Evolutionary conservation across 768 basidiomycete species (phyloP).

Genomic region (Punctularia strigosozonata): DNA sequence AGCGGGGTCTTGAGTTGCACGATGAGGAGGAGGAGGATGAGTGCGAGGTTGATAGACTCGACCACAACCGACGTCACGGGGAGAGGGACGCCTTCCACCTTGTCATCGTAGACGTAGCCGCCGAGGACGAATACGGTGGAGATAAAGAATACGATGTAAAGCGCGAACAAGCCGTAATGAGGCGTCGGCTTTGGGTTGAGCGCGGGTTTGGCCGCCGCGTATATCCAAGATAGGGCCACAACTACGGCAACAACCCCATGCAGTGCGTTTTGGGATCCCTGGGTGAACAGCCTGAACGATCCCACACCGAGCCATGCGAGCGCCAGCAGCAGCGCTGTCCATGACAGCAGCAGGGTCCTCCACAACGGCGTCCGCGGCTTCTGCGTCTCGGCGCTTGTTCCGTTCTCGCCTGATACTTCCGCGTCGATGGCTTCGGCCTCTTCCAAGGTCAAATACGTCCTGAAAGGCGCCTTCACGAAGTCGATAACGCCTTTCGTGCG

Average conservation of each 20-base stretch:
- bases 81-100: slow-evolving; percentile 29
- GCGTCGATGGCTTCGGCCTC: slow-evolving; percentile 17
- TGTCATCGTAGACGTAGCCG: slow-evolving; percentile 39
- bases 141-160: slow-evolving; percentile 40
- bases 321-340: slow-evolving; percentile 42
- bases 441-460: slow-evolving; percentile 13
- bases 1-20: slow-evolving; percentile 55
- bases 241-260: slow-evolving; percentile 27
- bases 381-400: slow-evolving; percentile 1
- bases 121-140: slow-evolving; percentile 38
- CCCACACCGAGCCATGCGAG: slow-evolving; percentile 49
- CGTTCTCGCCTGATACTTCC: background rate
- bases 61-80: slow-evolving; percentile 20
- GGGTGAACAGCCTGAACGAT: slow-evolving; percentile 36
- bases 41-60: slow-evolving; percentile 30
- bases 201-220: slow-evolving; percentile 45
- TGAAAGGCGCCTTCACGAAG: slow-evolving; percentile 9
- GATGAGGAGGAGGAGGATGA: slow-evolving; percentile 27
- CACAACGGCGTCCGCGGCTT: slow-evolving; percentile 33
- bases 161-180: slow-evolving; percentile 48
- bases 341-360: slow-evolving; percentile 46
- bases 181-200: slow-evolving; percentile 41
- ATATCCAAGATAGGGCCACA: slow-evolving; percentile 51
- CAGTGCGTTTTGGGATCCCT: slow-evolving; percentile 19
- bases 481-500: slow-evolving; percentile 5